A percentile compares a stretch with the other conserved stretches of the same genome.
Evolutionary conservation across 2,329 filamentous ascomycete genomes (phyloP).

Genomic region (Hymenoscyphus scutula): DNA sequence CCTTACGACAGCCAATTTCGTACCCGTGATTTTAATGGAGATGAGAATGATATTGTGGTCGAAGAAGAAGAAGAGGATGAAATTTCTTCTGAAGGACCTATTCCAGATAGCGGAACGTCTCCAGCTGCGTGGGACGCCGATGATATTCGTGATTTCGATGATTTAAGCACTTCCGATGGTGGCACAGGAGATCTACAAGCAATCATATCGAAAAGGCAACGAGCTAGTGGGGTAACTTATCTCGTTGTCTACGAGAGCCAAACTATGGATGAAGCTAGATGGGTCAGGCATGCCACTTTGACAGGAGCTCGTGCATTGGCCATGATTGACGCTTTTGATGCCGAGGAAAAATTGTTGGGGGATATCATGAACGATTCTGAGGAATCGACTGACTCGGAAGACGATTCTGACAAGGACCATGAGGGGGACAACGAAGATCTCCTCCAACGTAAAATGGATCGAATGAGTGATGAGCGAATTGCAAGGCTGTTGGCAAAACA

Average conservation of each 20-base stretch:
- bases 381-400: conserved; percentile 28
- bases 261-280: conserved; percentile 46
- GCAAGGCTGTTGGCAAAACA: conserved; percentile 60
- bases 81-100: conserved; percentile 23
- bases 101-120: conserved; percentile 4
- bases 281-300: conserved; percentile 42
- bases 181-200: conserved; percentile 41
- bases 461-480: conserved; percentile 62
- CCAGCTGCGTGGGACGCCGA: conserved; percentile 43
- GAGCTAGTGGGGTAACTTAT: conserved; percentile 47
- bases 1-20: conserved; percentile 19
- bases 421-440: conserved; percentile 38
- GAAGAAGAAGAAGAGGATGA: conserved; percentile 26
- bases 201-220: conserved; percentile 46
- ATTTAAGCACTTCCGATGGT: conserved; percentile 50
- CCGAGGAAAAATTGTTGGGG: conserved; percentile 34
- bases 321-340: conserved; percentile 38
- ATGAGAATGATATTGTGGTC: conserved; percentile 41
- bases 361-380: conserved; percentile 29
- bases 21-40: conserved; percentile 44
- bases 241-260: conserved; percentile 48
- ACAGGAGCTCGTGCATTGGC: conserved; percentile 33
- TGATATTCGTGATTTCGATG: conserved; percentile 47
- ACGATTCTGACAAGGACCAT: conserved; percentile 38
- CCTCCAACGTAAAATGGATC: conserved; percentile 35